Evolutionary conservation across 2,329 filamentous ascomycete genomes (phyloP).

Genomic region (Taxawa tesnikishii): DNA sequence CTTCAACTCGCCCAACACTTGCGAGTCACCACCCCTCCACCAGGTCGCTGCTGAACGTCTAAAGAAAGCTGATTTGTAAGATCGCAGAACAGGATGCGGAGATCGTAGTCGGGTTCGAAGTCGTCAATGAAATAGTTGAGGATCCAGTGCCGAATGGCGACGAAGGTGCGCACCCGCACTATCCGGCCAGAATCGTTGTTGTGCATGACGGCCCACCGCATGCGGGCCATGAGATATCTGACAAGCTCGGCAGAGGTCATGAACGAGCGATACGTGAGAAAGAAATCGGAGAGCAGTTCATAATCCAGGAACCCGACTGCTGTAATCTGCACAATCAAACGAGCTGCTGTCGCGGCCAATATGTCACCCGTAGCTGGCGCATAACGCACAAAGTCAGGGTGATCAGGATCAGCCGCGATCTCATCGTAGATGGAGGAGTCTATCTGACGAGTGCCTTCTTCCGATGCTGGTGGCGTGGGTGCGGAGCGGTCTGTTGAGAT

Average conservation of each 20-base stretch:
- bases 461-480: constrained; percentile 7
- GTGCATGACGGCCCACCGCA: constrained; percentile 75
- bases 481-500: constrained; percentile 2
- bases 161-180: constrained; percentile 90
- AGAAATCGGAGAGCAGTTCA: constrained; percentile 93
- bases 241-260: constrained; percentile 65
- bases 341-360: constrained; percentile 76
- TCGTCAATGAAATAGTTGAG: constrained; percentile 96
- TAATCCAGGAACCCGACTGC: constrained; percentile 95
- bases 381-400: constrained; percentile 72
- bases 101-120: constrained; percentile 63
- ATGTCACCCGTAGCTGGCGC: constrained; percentile 59
- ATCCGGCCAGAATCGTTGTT: constrained; percentile 79
- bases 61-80: constrained; percentile 56
- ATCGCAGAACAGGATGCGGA: constrained; percentile 69
- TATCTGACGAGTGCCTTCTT: constrained; percentile 7
- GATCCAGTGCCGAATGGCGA: constrained; percentile 92
- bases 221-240: constrained; percentile 68
- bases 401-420: constrained; percentile 71
- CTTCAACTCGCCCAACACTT: constrained; percentile 87
- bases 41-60: constrained; percentile 37
- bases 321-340: constrained; percentile 90
- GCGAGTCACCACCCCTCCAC: constrained; percentile 54
- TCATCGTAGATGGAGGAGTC: constrained; percentile 66
- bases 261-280: constrained; percentile 86